A percentile compares a stretch with the other conserved stretches of the same genome.
Conservation (phyloP, 2,329 filamentous ascomycete genomes). For the Paradendryphiella salina region DNA sequence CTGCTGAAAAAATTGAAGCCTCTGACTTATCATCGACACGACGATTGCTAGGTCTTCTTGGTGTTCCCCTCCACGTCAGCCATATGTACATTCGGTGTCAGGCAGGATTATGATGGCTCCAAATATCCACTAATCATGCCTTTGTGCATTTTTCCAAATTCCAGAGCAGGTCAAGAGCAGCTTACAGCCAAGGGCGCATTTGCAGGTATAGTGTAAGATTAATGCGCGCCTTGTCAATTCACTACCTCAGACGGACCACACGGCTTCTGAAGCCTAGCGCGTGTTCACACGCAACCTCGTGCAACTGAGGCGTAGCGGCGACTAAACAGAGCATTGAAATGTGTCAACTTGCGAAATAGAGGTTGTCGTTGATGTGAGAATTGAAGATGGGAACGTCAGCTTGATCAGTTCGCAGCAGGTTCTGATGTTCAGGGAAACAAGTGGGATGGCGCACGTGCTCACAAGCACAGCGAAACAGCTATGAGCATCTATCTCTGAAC, state of each 20-base stretch:
- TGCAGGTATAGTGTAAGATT: slow-evolving; percentile 4
- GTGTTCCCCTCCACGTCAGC: neutral
- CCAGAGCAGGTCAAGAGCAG: neutral
- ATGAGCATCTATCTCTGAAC: too few relatives aligned
- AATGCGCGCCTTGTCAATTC: slow-evolving; percentile 5
- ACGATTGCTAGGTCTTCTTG: neutral
- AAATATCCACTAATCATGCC: neutral
- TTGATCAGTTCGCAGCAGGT: too few relatives aligned
- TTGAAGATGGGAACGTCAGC: too few relatives aligned
- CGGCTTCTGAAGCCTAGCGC: slow-evolving; percentile 4
- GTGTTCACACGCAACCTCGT: neutral
- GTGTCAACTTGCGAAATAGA: neutral
- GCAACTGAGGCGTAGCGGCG: neutral
- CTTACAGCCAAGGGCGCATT: neutral
- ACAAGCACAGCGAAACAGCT: too few relatives aligned
- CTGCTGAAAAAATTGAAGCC: too few relatives aligned
- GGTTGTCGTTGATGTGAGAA: neutral
- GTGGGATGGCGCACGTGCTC: too few relatives aligned
- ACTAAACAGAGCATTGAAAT: neutral
- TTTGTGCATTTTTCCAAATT: neutral
- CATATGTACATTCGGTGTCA: neutral
- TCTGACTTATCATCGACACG: neutral
- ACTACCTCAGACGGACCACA: slow-evolving; percentile 1
- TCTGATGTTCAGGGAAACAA: too few relatives aligned
- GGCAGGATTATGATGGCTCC: neutral